Evolutionary conservation across 164 flowering plant species (phyloP), one percentile per base, ranked within the genome.

Genomic region (Berberis vulgaris): DNA sequence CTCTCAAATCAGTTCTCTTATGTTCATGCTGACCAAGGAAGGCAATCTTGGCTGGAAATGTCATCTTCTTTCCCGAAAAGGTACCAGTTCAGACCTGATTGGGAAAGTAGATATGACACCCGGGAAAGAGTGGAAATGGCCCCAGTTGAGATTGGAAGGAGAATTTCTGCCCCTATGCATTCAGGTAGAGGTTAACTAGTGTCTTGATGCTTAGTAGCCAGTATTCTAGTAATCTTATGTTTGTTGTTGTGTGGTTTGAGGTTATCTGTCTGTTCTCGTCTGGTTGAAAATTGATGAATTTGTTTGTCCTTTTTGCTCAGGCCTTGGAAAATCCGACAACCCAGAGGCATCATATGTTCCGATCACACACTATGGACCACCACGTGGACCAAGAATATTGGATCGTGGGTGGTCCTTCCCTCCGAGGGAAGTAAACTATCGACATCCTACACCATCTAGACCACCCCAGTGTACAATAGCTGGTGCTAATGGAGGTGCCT

Each of bases 1-100:
- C 78, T 86, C 50, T 78, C 99, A 58, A 80, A 85, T 81, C 96
- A 91, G 66, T 94, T 84, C 63, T 83, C 95, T 7, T 87, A 81
- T 79, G 77, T 78, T 66, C 91, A 80, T 49, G 71, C 80, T 13
- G 88, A 82, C 45, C 85, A 80, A 53, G 75, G 72, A 59, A 58
- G 59, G 26, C 83, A 78, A 39, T 73, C 96, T 57, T 75, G 76
- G 65, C 78, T 81, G 76, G 87, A 83, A 59, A 67, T 66, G 26
- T 80, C 83, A 41, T 65, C 84, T 55, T 65, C 80, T 10, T 76
- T 71, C 66, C 57, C 69, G 11, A 74, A 71, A 59, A 75, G 83
- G 63, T 75, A 47, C 63, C 83, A 78, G 54, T 71, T 58, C 76
- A 65, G 41, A 38, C 88, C 69, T 7, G 73, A 76, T 43, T 71